Evolutionary conservation across 352 stramenopile species (phyloP).

Genomic region (Phytophthora litchii): DNA sequence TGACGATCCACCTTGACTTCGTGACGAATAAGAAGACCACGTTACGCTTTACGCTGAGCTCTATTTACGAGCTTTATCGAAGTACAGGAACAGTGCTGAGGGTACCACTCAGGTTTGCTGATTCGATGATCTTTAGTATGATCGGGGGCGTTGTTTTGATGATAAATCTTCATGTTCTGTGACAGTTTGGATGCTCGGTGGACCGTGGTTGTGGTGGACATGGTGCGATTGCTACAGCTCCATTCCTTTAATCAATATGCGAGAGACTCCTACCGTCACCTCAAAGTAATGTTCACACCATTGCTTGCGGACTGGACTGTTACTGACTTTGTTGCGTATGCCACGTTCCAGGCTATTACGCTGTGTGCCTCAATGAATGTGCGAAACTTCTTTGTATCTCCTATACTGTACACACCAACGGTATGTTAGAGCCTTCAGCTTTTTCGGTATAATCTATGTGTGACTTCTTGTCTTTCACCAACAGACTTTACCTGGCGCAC

Average conservation of each 20-base stretch:
- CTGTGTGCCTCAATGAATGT: constrained; percentile 72
- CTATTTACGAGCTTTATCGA: constrained; percentile 61
- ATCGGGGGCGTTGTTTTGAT: neutral
- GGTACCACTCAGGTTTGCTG: constrained; percentile 53
- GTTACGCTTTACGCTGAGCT: constrained; percentile 74
- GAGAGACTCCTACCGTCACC: constrained; percentile 58
- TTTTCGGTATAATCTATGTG: neutral
- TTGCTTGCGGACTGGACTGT: neutral
- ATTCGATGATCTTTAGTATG: neutral
- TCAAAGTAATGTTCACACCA: constrained; percentile 48
- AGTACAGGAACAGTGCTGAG: constrained; percentile 68
- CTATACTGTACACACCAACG: constrained; percentile 49
- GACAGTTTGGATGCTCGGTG: constrained; percentile 52
- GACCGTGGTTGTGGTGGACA: constrained; percentile 72
- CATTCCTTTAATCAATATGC: constrained; percentile 78
- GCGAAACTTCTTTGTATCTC: constrained; percentile 67
- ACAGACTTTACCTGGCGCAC: constrained; percentile 51
- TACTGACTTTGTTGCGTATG: neutral
- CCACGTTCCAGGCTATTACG: constrained; percentile 47
- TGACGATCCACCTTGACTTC: constrained; percentile 76
- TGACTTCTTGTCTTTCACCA: neutral
- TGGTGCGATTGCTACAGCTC: constrained; percentile 59
- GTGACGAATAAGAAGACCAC: constrained; percentile 69
- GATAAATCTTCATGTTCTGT: constrained; percentile 1
- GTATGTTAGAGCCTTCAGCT: constrained; percentile 24